A percentile compares a stretch with the other conserved stretches of the same genome.
Conservation (phyloP, 2,329 filamentous ascomycete genomes). For the Teratosphaeria gauchensis region DNA sequence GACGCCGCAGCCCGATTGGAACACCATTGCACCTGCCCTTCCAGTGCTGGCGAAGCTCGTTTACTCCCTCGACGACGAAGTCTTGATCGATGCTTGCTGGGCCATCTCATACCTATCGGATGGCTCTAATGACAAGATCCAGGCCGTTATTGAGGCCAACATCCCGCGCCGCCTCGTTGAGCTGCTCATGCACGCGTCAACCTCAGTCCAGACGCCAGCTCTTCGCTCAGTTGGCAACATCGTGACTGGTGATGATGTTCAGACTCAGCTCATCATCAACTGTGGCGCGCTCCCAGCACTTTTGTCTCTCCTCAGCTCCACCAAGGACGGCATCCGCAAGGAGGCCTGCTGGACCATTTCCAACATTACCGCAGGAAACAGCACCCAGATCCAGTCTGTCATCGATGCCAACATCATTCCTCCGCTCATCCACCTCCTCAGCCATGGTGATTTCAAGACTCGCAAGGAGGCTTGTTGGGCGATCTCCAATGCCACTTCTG, state of each 20-base stretch:
- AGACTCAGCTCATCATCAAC: conserved; percentile 99
- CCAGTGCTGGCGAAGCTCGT: conserved; percentile 94
- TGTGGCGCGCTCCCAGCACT: conserved; percentile 86
- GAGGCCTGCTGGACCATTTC: conserved; percentile 99
- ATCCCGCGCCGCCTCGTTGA: conserved; percentile 95
- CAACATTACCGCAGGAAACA: conserved; percentile 97
- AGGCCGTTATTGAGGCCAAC: conserved; percentile 95
- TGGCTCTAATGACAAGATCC: conserved; percentile 97
- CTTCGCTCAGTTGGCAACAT: conserved; percentile 97
- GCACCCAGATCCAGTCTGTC: conserved; percentile 91
- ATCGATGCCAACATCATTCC: conserved; percentile 96
- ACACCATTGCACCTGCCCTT: conserved; percentile 85
- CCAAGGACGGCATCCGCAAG: conserved; percentile 97
- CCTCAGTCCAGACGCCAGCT: conserved; percentile 93
- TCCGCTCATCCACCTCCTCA: conserved; percentile 88
- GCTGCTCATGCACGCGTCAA: conserved; percentile 95
- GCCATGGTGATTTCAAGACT: conserved; percentile 97
- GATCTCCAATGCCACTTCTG: conserved; percentile 95
- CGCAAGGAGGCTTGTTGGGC: conserved; percentile 99
- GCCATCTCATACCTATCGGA: conserved; percentile 98
- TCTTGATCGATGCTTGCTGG: conserved; percentile 98
- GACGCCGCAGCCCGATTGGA: conserved; percentile 97
- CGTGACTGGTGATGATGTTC: conserved; percentile 94
- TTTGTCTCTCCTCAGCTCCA: conserved; percentile 87
- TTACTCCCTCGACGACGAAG: conserved; percentile 96